Base-by-base conservation (phyloP, 352 stramenopile species). In the Elongisporangium undulatum region DNA sequence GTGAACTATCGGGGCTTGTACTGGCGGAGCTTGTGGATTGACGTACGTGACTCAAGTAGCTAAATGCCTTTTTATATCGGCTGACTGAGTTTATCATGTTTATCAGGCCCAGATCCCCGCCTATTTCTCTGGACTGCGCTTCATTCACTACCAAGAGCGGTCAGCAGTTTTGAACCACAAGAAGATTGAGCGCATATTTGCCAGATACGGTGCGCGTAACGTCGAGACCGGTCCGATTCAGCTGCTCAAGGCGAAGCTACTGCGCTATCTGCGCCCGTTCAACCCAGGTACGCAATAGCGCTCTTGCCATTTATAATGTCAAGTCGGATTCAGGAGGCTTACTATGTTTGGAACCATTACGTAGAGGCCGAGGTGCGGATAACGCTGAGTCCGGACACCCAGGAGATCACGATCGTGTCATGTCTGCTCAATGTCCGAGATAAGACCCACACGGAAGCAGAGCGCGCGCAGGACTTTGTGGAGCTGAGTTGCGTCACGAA, bases 171-270 rank as follows among this genome's bases (percentile, higher is more conserved):
- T 90, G 2, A 68, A 76, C 16, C 80, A 80, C 38, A 77, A 74
- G 34, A 61, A 82, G 45, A 74, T 76, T 63, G 12, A 75, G 66
- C 58, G 29, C 54, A 77, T 93, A n/a, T 94, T 90, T 39, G 85
- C 85, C 53, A 92, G 91, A 58, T 94, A 94, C 59, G 85, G 85
- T 17, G 85, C 85, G n/a, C 79, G 85, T 12, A 85, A 90, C 51
- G 81, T 94, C 16, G 82, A 91, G 52, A 90, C 71, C 0, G 85
- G 85, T 10, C 85, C 85, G 17, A 80, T 94, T 16, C 85, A 92
- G 61, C 66, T 87, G 52, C 74, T 94, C 53, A 94, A 92, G 56
- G 88, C 85, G 15, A 94, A 91, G 57, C 60, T 94, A 34, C 55
- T 91, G 53, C 82, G 83, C 10, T 89, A 89, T 57, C 55, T 91